A percentile compares a stretch with the other conserved stretches of the same genome.
These are phyloP conservation scores for Pilaira anomala DNA, from an alignment of 192 early-diverging fungal genomes.

Conservation along the genomic window DNA sequence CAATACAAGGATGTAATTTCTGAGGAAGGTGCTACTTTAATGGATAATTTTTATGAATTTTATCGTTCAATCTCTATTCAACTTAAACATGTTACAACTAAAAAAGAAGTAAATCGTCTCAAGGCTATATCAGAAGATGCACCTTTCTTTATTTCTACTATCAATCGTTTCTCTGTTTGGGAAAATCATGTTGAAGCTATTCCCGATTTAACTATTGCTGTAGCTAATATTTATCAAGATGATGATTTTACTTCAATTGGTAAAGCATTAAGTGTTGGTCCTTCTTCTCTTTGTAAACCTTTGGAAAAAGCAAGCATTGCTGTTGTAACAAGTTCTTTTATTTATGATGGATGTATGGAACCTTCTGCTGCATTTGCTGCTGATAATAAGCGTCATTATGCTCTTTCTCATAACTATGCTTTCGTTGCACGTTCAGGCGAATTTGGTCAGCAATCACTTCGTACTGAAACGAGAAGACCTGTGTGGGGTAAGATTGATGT, in stretches of 20 bases:
- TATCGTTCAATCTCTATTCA: conserved; percentile 13
- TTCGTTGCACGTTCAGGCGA: conserved; percentile 55
- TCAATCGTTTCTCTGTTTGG: conserved; percentile 37
- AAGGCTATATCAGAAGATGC: background rate
- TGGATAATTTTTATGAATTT: conserved; percentile 28
- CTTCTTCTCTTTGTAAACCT: conserved; percentile 30
- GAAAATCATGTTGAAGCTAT: conserved; percentile 45
- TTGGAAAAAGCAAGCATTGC: conserved; percentile 32
- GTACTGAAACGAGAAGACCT: conserved; percentile 36
- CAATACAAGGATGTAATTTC: conserved; percentile 17
- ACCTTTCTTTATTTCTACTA: background rate
- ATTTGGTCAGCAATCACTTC: conserved; percentile 49
- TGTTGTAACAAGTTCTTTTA: conserved; percentile 51
- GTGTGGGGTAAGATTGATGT: conserved; percentile 61
- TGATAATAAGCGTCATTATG: conserved; percentile 53
- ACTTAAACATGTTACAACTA: background rate
- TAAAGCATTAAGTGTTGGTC: conserved; percentile 24
- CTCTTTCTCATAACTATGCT: conserved; percentile 46
- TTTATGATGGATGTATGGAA: conserved; percentile 57
- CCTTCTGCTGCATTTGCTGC: conserved; percentile 43
- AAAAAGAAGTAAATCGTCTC: background rate
- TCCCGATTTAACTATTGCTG: conserved; percentile 28
- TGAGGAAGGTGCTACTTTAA: conserved; percentile 4
- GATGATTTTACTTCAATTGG: conserved; percentile 42
- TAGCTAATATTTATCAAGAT: conserved; percentile 46